Percentiles rank a stretch among this genome's conserved stretches.
Evolutionary conservation across 129 eudicot genomes (phyloP).

Genomic region (Centrapalus pauciflorus): DNA sequence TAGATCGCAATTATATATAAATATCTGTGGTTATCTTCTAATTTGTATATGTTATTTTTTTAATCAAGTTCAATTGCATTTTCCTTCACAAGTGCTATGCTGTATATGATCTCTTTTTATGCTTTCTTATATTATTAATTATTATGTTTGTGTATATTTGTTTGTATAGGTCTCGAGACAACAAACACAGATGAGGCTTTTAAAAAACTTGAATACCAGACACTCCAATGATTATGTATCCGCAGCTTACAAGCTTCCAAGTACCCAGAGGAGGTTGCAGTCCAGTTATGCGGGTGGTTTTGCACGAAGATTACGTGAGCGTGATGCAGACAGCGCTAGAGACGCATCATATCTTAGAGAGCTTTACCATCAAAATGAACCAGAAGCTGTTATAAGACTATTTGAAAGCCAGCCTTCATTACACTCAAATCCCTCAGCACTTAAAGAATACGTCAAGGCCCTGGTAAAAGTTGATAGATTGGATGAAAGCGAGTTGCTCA

Average conservation of each 20-base stretch:
- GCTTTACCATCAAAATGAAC: conserved; percentile 64
- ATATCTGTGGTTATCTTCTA: too few relatives aligned
- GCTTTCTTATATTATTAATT: neutral
- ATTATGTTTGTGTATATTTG: conserved; percentile 8
- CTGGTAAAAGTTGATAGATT: conserved; percentile 78
- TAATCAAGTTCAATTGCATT: neutral
- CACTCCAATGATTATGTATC: neutral
- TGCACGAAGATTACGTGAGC: conserved; percentile 56
- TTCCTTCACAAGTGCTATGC: neutral
- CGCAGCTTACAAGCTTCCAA: conserved; percentile 38
- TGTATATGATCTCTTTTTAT: neutral
- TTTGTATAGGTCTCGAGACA: conserved; percentile 21
- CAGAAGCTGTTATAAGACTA: conserved; percentile 70
- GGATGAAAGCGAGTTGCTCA: conserved; percentile 83
- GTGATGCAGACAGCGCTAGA: conserved; percentile 50
- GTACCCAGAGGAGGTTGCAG: conserved; percentile 41
- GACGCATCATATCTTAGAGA: conserved; percentile 57
- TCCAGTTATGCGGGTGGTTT: conserved; percentile 60
- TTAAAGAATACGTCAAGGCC: conserved; percentile 89
- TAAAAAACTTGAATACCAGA: conserved; percentile 17
- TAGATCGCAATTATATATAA: too few relatives aligned
- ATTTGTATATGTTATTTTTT: too few relatives aligned
- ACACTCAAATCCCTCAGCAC: conserved; percentile 68
- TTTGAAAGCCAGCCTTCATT: conserved; percentile 83
- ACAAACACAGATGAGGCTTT: conserved; percentile 17